Percentiles rank a stretch among this genome's conserved stretches.
Evolutionary conservation across 257 asterid genomes (phyloP).

Genomic region (Solanum neorickii): DNA sequence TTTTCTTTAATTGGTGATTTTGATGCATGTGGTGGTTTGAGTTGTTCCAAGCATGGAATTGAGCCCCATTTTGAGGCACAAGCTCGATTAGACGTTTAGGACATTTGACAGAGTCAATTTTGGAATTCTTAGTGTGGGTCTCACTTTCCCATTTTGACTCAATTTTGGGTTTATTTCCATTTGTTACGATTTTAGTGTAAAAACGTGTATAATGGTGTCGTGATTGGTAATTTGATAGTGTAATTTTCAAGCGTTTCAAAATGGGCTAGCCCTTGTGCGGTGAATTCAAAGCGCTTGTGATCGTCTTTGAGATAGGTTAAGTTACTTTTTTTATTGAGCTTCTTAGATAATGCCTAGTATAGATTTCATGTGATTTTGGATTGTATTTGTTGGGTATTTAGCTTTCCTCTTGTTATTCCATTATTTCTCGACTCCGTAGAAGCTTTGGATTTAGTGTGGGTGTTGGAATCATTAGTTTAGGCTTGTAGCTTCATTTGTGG

Average conservation of each 20-base stretch:
- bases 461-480: background rate
- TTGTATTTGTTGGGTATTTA: background rate
- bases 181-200: background rate
- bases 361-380: background rate
- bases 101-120: background rate
- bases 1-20: background rate
- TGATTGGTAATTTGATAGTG: background rate
- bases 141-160: background rate
- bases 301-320: background rate
- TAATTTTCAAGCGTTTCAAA: background rate
- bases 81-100: background rate
- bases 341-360: background rate
- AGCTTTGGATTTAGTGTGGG: background rate
- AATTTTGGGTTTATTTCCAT: background rate
- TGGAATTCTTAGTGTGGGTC: background rate
- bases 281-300: background rate
- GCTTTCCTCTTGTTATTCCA: background rate
- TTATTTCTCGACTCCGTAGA: fast-evolving
- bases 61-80: background rate
- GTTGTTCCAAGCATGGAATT: background rate
- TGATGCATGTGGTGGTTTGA: background rate
- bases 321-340: background rate
- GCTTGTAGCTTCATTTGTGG: background rate
- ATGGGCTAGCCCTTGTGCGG: background rate
- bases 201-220: background rate